Conservation (phyloP, 441 rosid genomes). For the Populus hybrid region DNA sequence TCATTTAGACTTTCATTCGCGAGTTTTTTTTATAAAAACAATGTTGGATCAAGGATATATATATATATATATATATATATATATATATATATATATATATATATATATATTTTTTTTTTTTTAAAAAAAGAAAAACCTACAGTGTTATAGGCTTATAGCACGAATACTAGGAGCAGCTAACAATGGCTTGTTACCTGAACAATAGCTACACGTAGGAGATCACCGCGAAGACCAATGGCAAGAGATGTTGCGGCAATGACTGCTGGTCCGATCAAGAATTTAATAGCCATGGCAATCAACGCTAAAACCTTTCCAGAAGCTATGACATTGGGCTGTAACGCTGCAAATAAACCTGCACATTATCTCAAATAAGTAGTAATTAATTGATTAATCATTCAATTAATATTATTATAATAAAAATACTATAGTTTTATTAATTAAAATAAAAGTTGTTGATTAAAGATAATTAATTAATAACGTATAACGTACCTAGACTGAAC, state of each 20-base stretch:
- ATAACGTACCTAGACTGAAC: constrained; percentile 86
- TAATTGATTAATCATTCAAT: neutral
- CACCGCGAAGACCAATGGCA: constrained; percentile 64
- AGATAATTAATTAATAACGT: neutral
- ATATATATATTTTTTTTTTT: too few relatives aligned
- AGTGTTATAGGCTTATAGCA: too few relatives aligned
- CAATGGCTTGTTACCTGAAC: constrained; percentile 47
- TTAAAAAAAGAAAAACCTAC: too few relatives aligned
- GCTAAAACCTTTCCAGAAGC: constrained; percentile 77
- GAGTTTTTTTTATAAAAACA: too few relatives aligned
- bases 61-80: too few relatives aligned
- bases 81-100: too few relatives aligned
- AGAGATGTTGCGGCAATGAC: constrained; percentile 72
- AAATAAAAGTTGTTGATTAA: neutral
- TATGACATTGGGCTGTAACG: constrained; percentile 73
- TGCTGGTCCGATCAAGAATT: constrained; percentile 73
- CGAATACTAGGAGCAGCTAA: too few relatives aligned
- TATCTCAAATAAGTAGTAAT: neutral
- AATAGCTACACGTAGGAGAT: constrained; percentile 64
- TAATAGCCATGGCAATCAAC: constrained; percentile 57
- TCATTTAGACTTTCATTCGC: too few relatives aligned
- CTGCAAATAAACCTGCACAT: constrained; percentile 71
- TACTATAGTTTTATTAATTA: neutral
- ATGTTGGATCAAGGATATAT: too few relatives aligned
- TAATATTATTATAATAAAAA: too few relatives aligned